phyloP scores from a whole-genome alignment of 139 green algal genomes.

The Haematococcus lacustris region DNA sequence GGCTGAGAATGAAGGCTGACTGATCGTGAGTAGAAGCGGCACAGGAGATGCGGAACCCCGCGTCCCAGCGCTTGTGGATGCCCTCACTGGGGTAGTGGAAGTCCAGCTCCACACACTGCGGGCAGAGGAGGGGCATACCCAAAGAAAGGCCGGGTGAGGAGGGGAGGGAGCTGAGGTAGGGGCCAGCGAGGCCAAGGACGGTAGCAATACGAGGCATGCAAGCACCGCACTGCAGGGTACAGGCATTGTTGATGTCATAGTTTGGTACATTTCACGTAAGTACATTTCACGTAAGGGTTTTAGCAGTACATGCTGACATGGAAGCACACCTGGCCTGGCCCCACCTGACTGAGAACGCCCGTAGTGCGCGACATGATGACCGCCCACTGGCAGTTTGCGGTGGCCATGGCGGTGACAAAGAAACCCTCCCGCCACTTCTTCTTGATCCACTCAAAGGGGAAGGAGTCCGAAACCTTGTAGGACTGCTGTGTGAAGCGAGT shows the following conservation, averaged over 20 bases:
- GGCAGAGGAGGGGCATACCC: too few relatives aligned
- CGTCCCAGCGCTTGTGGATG: constrained; percentile 95
- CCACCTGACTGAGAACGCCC: constrained; percentile 86
- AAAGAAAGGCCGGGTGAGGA: too few relatives aligned
- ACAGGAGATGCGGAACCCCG: constrained; percentile 89
- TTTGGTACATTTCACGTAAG: too few relatives aligned
- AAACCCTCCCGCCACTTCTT: constrained; percentile 99
- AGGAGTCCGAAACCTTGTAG: constrained; percentile 95
- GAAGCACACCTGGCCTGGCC: too few relatives aligned
- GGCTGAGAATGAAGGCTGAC: constrained; percentile 52
- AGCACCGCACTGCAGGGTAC: too few relatives aligned
- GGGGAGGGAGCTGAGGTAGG: too few relatives aligned
- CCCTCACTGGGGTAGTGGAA: constrained; percentile 98
- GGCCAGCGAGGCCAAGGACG: too few relatives aligned
- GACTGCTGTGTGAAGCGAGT: constrained; percentile 94
- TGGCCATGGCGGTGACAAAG: constrained; percentile 96
- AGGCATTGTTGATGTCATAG: too few relatives aligned
- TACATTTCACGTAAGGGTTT: too few relatives aligned
- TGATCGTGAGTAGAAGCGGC: constrained; percentile 89
- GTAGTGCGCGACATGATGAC: constrained; percentile 97
- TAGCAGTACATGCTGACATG: too few relatives aligned
- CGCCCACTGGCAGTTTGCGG: constrained; percentile 73
- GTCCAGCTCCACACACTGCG: constrained; percentile 87
- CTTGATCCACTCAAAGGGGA: constrained; percentile 99
- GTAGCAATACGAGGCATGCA: too few relatives aligned